Base-by-base conservation (phyloP, 495 filamentous ascomycete species). In the Ramalina intermedia region DNA sequence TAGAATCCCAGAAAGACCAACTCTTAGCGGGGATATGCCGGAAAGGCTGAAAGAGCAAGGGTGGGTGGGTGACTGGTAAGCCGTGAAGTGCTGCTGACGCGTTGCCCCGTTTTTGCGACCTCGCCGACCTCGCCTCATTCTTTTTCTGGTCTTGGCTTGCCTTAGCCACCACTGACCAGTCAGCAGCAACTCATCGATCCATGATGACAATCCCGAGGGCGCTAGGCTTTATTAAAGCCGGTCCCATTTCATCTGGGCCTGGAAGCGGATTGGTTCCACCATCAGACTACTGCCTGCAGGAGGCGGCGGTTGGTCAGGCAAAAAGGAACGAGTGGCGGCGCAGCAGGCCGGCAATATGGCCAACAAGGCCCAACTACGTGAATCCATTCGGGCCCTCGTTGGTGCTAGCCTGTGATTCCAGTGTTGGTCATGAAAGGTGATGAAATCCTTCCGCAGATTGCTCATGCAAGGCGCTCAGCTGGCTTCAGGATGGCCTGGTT, bases 381-480 rank as follows among this genome's bases (percentile, higher is more conserved):
- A 24, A 9, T 33, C 12, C n/a, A 37, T 47, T 37, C 44, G 44
- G 44, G 27, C 44, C 44, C 35, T 47, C 44, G 44, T 47, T 47
- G 44, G 44, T 17, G 6, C 41, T 33, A 33, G 29, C 12, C 5
- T 7, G 18, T 20, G 18, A 11, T 9, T 9, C 29, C 29, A 33
- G 29, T 44, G 18, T 43, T 23, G 41, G 41, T n/a, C 12, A n/a
- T 20, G 14, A 20, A 43, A 3, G 7, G 24, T 43, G 18, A 21
- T 13, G 24, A 43, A 20, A n/a, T 14, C 41, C 41, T 20, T n/a
- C 24, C 18, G 12, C 14, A 39, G 17, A 39, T n/a, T 44, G 41
- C 41, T 18, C 41, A 44, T 44, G 41, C 41, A 44, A 44, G 41
- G 41, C 41, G 21, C n/a, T 24, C 41, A 27, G 20, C 41, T 44